A percentile compares a stretch with the other conserved stretches of the same genome.
Conservation (phyloP, 768 basidiomycete species). For the Gloeopeniophorella convolvens region DNA sequence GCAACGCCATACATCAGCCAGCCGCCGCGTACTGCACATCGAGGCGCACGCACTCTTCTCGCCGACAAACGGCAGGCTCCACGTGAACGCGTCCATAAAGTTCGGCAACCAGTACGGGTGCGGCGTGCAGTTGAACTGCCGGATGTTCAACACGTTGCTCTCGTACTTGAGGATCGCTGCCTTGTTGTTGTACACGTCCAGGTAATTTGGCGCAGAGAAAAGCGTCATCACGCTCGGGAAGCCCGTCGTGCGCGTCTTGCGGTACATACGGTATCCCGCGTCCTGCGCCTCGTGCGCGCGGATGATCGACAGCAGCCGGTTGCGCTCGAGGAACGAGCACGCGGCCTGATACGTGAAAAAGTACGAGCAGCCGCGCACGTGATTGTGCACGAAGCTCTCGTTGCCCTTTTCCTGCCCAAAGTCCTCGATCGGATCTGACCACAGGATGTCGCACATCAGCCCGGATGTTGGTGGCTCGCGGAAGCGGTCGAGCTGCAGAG, state of each 20-base stretch:
- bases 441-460: constrained; percentile 97
- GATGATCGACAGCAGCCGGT: constrained; percentile 94
- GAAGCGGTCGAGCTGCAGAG: constrained; percentile 85
- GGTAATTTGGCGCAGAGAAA: constrained; percentile 96
- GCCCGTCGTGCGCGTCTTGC: constrained; percentile 95
- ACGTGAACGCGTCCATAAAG: constrained; percentile 97
- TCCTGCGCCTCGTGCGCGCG: constrained; percentile 98
- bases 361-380: constrained; percentile 94
- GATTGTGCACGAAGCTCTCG: constrained; percentile 92
- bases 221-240: constrained; percentile 99
- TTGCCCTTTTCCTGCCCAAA: constrained; percentile 90
- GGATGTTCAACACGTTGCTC: constrained; percentile 97
- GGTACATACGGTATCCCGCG: constrained; percentile 98
- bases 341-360: constrained; percentile 96
- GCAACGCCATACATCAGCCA: not conserved
- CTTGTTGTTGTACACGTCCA: constrained; percentile 99
- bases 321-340: constrained; percentile 94
- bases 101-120: constrained; percentile 96
- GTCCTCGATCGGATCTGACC: constrained; percentile 97
- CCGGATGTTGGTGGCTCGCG: constrained; percentile 96
- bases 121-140: constrained; percentile 95
- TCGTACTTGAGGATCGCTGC: constrained; percentile 99
- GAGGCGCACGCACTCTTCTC: constrained; percentile 70
- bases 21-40: not conserved
- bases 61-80: constrained; percentile 96